Evolutionary conservation across 2,329 filamentous ascomycete genomes (phyloP).

Genomic region (Penicillium sp.): DNA sequence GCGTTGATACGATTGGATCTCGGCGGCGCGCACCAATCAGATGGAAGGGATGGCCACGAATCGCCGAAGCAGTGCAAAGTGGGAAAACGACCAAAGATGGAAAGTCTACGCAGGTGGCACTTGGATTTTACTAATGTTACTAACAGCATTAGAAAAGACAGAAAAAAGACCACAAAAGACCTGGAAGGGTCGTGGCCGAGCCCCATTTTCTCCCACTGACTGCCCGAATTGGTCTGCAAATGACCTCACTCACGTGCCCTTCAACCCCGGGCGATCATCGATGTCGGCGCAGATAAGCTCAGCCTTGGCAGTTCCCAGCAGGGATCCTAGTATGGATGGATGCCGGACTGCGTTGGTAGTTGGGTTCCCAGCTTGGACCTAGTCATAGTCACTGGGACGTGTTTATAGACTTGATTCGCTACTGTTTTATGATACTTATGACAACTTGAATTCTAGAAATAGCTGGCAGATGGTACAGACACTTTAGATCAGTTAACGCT

Average conservation of each 20-base stretch:
- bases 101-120: constrained; percentile 25
- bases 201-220: constrained; percentile 5
- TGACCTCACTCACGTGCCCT: neutral
- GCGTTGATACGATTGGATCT: constrained; percentile 26
- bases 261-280: neutral
- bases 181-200: neutral
- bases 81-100: constrained; percentile 25
- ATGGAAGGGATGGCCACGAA: neutral
- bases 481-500: too few species aligned
- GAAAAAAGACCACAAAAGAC: too few species aligned
- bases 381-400: too few species aligned
- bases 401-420: too few species aligned
- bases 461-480: too few species aligned
- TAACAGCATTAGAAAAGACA: constrained; percentile 5
- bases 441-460: too few species aligned
- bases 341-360: too few species aligned
- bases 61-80: constrained; percentile 23
- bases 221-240: neutral
- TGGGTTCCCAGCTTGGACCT: too few species aligned
- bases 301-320: constrained; percentile 3
- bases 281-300: neutral
- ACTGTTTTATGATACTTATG: too few species aligned
- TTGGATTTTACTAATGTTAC: neutral
- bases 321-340: neutral
- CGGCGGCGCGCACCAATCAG: constrained; percentile 32